phyloP scores from a whole-genome alignment of 306 rosid species.

The Pterocarpus macrocarpus region DNA sequence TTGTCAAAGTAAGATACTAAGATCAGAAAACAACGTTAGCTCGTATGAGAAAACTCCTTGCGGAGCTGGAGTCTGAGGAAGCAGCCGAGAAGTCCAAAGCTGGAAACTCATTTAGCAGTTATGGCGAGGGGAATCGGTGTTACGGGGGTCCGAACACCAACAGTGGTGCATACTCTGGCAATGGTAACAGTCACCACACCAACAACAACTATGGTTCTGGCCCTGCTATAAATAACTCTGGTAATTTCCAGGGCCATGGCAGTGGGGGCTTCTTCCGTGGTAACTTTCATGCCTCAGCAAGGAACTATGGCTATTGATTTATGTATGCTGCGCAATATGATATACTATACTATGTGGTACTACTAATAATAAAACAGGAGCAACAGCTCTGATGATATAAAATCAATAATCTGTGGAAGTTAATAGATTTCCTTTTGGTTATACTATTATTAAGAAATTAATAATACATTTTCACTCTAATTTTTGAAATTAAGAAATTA shows the following conservation, averaged over 20 bases:
- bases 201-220: not conserved
- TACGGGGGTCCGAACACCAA: not conserved
- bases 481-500: no score
- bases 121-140: not conserved
- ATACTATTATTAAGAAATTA: no score
- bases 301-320: not conserved
- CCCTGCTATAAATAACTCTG: not conserved
- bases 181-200: not conserved
- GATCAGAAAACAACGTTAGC: no score
- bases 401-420: no score
- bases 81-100: not conserved
- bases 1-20: no score
- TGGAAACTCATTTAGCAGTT: not conserved
- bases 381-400: no score
- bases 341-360: no score
- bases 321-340: no score
- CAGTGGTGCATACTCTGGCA: constrained; percentile 8
- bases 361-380: no score
- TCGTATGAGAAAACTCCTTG: not conserved
- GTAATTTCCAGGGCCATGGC: not conserved
- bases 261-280: not conserved
- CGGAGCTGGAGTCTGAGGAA: constrained; percentile 34
- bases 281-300: not conserved
- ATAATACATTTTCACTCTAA: no score
- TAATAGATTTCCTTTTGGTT: no score